Percentiles rank a stretch among this genome's conserved stretches.
These are phyloP conservation scores for Globisporangium heterothallicum DNA, from an alignment of 352 stramenopile species.

Conservation along the genomic window DNA sequence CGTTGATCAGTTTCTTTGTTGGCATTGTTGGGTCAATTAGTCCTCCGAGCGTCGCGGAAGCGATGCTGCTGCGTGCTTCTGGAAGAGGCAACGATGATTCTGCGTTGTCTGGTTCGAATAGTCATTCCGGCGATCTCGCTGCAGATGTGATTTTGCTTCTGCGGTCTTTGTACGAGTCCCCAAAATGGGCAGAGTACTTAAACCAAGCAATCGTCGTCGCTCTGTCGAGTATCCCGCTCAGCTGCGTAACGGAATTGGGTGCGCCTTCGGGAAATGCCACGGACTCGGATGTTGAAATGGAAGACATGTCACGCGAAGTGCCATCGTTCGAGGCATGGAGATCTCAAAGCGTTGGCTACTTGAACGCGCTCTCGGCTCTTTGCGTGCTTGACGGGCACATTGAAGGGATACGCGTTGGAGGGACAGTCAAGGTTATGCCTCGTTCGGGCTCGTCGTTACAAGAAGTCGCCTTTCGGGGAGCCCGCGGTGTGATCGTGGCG, in stretches of 20 bases:
- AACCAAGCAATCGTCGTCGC: conserved; percentile 56
- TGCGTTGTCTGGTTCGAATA: conserved; percentile 18
- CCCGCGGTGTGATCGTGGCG: conserved; percentile 64
- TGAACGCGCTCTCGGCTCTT: conserved; percentile 67
- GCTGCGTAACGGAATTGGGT: conserved; percentile 34
- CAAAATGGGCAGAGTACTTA: conserved; percentile 65
- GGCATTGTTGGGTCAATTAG: conserved; percentile 62
- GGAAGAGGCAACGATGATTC: conserved; percentile 1
- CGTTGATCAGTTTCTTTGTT: conserved; percentile 76
- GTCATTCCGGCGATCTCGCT: conserved; percentile 39
- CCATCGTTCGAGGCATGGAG: conserved; percentile 54
- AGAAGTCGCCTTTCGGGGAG: conserved; percentile 70
- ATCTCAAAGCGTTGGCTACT: conserved; percentile 38
- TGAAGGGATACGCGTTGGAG: conserved; percentile 72
- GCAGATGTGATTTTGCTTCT: conserved; percentile 79
- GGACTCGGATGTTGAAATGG: conserved; percentile 82
- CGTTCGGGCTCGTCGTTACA: conserved; percentile 61
- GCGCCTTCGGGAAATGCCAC: conserved; percentile 11
- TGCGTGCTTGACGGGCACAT: conserved; percentile 83
- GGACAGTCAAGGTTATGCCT: conserved; percentile 81
- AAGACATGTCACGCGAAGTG: conserved; percentile 61
- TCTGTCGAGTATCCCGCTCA: conserved; percentile 39
- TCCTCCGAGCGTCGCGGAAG: conserved; percentile 61
- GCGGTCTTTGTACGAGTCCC: conserved; percentile 71
- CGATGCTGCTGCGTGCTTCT: conserved; percentile 35